Base-by-base conservation (phyloP, 2,329 filamentous ascomycete genomes). In the Clonostachys rhizophaga region DNA sequence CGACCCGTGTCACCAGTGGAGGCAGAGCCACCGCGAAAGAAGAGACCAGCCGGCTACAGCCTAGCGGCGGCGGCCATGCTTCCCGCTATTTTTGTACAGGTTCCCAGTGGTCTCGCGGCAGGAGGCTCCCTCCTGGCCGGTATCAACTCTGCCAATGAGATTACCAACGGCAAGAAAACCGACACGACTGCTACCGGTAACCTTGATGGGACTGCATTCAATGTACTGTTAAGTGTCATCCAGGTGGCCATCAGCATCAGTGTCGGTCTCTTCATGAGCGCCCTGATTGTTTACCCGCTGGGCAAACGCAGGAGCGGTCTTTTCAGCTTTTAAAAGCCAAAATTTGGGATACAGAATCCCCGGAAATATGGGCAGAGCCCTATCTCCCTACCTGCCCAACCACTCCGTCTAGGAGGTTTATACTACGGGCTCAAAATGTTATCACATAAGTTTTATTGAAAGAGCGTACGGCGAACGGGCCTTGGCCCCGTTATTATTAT, bases 21-120 rank as follows among this genome's bases (percentile, higher is more conserved):
- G 5, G 51, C 50, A 12, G 55, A 59, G 43, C 58, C 55, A 39
- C 54, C 53, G 44, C 42, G 60, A 49, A n/a, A n/a, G 14, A 58
- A 65, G 52, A 58, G 66, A n/a, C 66, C 71, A 7, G 68, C 82
- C 6, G 83, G 86, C 12, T 90, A 91, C 61, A 87, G 87, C 2
- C 79, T 95, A 3, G 91, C 91, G 0, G 90, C 90, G 0, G 89
- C 89, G 0, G 86, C 88, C 2, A 89, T 96, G 75, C 70, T 96
- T 10, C 91, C 91, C 0, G 91, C 87, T 6, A 95, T 96, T 52
- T 95, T 95, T 52, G 78, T 85, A 3, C 81, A 83, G 52, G 81
- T 85, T 24, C 81, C 81, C 0, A 80, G 76, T 17, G 79, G 81
- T 30, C 66, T 85, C n/a, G 81, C 81, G 5, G 79, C 78, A 0